Base-by-base conservation (phyloP, 2,329 filamentous ascomycete genomes). In the Pezicula carpinea region DNA sequence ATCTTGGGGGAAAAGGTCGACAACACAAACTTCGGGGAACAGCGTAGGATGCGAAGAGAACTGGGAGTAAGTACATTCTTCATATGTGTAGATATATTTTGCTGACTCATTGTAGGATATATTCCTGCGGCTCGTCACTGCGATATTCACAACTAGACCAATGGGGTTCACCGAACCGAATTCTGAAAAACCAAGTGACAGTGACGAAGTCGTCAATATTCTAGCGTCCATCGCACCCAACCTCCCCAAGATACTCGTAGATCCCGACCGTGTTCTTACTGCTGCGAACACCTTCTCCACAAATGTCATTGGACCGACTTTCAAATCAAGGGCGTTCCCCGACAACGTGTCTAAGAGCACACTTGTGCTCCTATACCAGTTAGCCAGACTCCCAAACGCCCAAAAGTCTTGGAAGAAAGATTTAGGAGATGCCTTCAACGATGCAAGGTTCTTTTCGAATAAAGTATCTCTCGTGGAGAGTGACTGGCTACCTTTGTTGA, bases 1-100 rank as follows among this genome's bases (percentile, higher is more conserved):
- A 87, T 95, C 33, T 71, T 99, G 32, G 92, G 93, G 1, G 87
- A 93, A 63, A 99, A 99, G 71, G 87, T 97, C 42, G 91, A 96
- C 65, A 96, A 99, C 58, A 99, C 92, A 11, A 96, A 91, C 59
- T 97, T 96, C 67, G 92, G 92, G 29, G 92, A 97, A 69, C 89
- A 96, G 68, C 79, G 83, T 43, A 90, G 86, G 66, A 96, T 96
- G 89, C 82, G 91, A 51, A 81, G 87, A 63, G 92, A 97, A 50
- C 73, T 97, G 15, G 88, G 88, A 19, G 89, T 92, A 74, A 67
- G 86, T 77, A 10, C 34, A 23, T 32, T 35, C 22, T 2, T 5
- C 17, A 17, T 13, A 6, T 19, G 21, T 15, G 2, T 31, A 39
- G 17, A 35, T 18, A 19, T 31, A 36, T 3, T 18, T 49, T 47